These are phyloP conservation scores for Crepidotus variabilis DNA, from an alignment of 768 basidiomycete species.

Conservation along the genomic window DNA sequence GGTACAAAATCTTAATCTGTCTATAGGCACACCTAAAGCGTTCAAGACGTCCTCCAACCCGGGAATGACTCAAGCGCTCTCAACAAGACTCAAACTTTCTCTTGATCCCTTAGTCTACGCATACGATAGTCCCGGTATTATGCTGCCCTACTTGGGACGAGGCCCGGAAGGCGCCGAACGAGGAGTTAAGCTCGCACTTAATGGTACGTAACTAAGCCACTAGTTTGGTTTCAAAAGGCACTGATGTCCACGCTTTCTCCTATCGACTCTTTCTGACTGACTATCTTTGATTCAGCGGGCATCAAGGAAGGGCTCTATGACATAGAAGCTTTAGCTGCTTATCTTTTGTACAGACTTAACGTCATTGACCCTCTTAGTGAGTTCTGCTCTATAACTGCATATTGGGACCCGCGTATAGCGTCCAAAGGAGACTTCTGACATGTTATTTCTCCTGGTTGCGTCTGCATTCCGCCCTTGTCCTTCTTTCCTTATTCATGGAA, in stretches of 20 bases:
- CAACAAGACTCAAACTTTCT: constrained; percentile 84
- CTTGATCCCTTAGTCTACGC: constrained; percentile 84
- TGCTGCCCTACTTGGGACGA: constrained; percentile 90
- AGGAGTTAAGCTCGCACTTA: constrained; percentile 89
- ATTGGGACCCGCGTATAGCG: neutral
- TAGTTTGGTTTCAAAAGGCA: neutral
- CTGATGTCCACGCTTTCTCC: neutral
- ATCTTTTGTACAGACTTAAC: constrained; percentile 84
- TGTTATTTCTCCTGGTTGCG: constrained; percentile 4
- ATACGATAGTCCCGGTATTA: constrained; percentile 94
- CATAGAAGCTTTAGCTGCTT: constrained; percentile 77
- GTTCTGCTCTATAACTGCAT: constrained; percentile 22
- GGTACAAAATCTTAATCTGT: constrained; percentile 6
- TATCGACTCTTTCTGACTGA: constrained; percentile 4
- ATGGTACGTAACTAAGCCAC: constrained; percentile 57
- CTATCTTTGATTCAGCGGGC: constrained; percentile 54
- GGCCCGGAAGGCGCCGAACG: constrained; percentile 86
- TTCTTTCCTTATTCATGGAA: neutral
- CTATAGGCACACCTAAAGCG: constrained; percentile 76
- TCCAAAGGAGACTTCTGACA: neutral
- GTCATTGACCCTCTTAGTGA: constrained; percentile 67
- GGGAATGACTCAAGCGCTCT: constrained; percentile 85
- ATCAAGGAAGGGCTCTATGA: constrained; percentile 94
- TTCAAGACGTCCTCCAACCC: constrained; percentile 86
- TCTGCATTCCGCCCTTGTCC: neutral